Evolutionary conservation across 2,329 filamentous ascomycete species (phyloP), one percentile per base, ranked within the genome.

Genomic region (Neonectria coccinea): DNA sequence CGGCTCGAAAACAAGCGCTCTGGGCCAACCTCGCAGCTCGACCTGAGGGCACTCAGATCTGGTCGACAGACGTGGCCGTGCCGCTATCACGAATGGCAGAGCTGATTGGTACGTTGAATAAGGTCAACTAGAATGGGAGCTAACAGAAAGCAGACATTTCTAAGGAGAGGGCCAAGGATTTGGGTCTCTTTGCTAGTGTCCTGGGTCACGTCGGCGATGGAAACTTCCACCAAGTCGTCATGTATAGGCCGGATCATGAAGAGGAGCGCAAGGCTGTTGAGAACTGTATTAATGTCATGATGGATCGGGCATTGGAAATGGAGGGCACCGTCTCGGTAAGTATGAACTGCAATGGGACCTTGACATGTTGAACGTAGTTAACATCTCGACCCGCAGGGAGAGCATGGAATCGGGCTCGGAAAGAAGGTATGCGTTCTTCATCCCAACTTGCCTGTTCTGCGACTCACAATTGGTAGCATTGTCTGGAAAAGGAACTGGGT

Each of bases 41-140:
- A 63, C 82, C 87, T 53, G 80, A 86, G 25, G 84, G 85, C 0
- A 83, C 84, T 2, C 86, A 91, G 69, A 86, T 93, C 27, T 94
- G 91, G 91, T 92, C 91, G 0, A 95, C 92, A 0, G 92, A 95
- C 74, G 92, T 94, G 20, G 92, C 92, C 0, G 92, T 94, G 1
- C 92, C 92, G 0, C 88, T 94, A 52, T 92, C 88, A 16, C 83
- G 84, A 42, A 79, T 95, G 66, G 88, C 91, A 1, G 88, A 91
- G 36, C 68, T 52, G 10, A 25, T 47, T 78, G 89, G 47, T 33
- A 20, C 4, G 47, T 31, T 2, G 7, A 3, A 31, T 2, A 5
- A 20, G 27, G 22, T 50, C 16, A 50, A 20, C 2, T 3, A 6
- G 4, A 29, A 29, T 3, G 10, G 16, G 25, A n/a, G 27, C 47